phyloP scores from a whole-genome alignment of 129 eudicot species.

The Helianthus tuberosus region DNA sequence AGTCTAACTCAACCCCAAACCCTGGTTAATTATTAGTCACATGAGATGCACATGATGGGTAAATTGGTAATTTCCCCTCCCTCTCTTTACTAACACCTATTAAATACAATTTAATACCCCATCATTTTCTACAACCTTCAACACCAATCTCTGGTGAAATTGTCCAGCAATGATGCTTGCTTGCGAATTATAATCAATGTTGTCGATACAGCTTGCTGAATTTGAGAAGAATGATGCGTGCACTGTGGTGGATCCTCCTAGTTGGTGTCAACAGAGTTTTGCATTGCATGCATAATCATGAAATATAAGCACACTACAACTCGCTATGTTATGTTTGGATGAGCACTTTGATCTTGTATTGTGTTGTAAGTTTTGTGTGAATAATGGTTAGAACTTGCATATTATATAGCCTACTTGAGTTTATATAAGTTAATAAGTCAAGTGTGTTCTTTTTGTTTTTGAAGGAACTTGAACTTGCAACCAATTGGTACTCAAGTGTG shows the following conservation, averaged over 20 bases:
- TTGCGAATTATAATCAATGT: background rate
- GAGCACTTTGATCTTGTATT: constrained; percentile 15
- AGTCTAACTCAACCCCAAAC: too few relatives aligned
- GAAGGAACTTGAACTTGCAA: constrained; percentile 3
- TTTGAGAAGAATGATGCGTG: constrained; percentile 84
- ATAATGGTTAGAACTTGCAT: constrained; percentile 13
- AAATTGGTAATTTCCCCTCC: too few relatives aligned
- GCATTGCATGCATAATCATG: constrained; percentile 63
- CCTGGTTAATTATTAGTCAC: too few relatives aligned
- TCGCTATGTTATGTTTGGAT: constrained; percentile 17
- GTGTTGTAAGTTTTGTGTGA: constrained; percentile 16
- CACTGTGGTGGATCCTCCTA: constrained; percentile 89
- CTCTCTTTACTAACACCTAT: too few relatives aligned
- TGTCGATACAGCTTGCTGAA: constrained; percentile 68
- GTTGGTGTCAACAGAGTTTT: constrained; percentile 66
- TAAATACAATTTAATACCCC: too few relatives aligned
- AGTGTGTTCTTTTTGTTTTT: background rate
- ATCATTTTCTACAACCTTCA: too few relatives aligned
- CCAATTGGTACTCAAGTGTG: background rate
- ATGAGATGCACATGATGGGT: too few relatives aligned
- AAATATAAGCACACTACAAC: background rate
- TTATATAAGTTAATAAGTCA: background rate
- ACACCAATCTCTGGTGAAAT: too few relatives aligned
- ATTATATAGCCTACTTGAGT: constrained; percentile 16
- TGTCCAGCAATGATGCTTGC: too few relatives aligned